Evolutionary conservation across 2,329 filamentous ascomycete species (phyloP).

Genomic region (Rhinocladiella similis): DNA sequence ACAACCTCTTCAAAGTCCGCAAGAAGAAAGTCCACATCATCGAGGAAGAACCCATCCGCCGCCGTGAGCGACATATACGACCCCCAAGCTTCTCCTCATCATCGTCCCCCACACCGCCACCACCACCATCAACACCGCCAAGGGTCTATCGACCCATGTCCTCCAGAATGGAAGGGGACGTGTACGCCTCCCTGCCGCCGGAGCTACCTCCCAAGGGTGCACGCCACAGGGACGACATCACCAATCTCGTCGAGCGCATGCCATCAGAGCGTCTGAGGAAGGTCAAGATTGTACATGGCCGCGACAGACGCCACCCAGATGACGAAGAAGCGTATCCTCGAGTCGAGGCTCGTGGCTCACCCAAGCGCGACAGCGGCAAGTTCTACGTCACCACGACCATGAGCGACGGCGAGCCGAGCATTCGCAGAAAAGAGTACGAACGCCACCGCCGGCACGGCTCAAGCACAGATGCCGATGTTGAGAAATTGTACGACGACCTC

Average conservation of each 20-base stretch:
- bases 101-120: slow-evolving; percentile 3
- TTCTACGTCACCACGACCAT: slow-evolving; percentile 9
- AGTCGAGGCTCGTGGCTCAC: slow-evolving; percentile 17
- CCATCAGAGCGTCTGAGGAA: slow-evolving; percentile 6
- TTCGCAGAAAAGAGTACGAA: slow-evolving; percentile 10
- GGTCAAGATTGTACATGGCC: slow-evolving; percentile 15
- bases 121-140: slow-evolving; percentile 18
- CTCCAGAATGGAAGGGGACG: slow-evolving; percentile 13
- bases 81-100: slow-evolving; percentile 1
- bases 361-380: slow-evolving; percentile 23
- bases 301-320: not conserved
- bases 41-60: slow-evolving; percentile 23
- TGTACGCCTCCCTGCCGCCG: slow-evolving; percentile 20
- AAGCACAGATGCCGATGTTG: slow-evolving; percentile 12
- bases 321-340: slow-evolving; percentile 22
- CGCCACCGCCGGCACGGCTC: slow-evolving; percentile 16
- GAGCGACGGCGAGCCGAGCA: not conserved
- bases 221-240: slow-evolving; percentile 3
- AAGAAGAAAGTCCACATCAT: slow-evolving; percentile 22
- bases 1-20: slow-evolving; percentile 22
- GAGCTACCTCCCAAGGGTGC: slow-evolving; percentile 17
- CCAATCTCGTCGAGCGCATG: slow-evolving; percentile 9
- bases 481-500: slow-evolving; percentile 14
- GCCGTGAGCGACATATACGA: slow-evolving; percentile 10
- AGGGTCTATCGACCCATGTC: slow-evolving; percentile 21